phyloP scores from a whole-genome alignment of 2,329 filamentous ascomycete species.

The Fusarium guadeloupense region DNA sequence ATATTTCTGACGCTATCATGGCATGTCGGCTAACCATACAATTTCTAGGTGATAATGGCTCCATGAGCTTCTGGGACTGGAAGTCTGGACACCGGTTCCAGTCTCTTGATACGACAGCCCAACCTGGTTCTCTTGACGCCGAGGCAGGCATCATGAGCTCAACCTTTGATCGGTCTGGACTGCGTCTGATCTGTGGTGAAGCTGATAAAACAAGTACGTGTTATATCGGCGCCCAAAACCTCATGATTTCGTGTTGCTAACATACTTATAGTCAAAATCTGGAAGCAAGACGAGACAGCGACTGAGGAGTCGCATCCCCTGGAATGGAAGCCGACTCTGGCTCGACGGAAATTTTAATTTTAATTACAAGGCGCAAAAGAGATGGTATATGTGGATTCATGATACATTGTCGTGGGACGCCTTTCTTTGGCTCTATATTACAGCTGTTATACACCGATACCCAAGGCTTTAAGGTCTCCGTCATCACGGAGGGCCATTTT shows the following conservation, averaged over 20 bases:
- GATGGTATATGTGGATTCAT: conserved; percentile 8
- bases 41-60: conserved; percentile 79
- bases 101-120: conserved; percentile 86
- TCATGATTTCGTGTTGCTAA: conserved; percentile 38
- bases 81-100: conserved; percentile 95
- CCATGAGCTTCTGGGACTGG: conserved; percentile 99
- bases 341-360: conserved; percentile 80
- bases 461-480: conserved; percentile 82
- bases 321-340: conserved; percentile 87
- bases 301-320: conserved; percentile 92
- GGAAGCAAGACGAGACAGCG: conserved; percentile 92
- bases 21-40: conserved; percentile 13
- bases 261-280: conserved; percentile 77
- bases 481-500: conserved; percentile 89
- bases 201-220: conserved; percentile 88
- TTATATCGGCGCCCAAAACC: background rate
- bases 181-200: conserved; percentile 92
- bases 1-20: too few relatives aligned
- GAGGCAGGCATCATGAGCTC: conserved; percentile 95
- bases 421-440: conserved; percentile 32
- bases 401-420: conserved; percentile 18
- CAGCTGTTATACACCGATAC: conserved; percentile 59
- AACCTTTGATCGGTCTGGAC: conserved; percentile 87
- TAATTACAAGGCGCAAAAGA: conserved; percentile 25
- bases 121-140: conserved; percentile 92